phyloP scores from a whole-genome alignment of 2,329 filamentous ascomycete species.

The Parascedosporium putredinis region DNA sequence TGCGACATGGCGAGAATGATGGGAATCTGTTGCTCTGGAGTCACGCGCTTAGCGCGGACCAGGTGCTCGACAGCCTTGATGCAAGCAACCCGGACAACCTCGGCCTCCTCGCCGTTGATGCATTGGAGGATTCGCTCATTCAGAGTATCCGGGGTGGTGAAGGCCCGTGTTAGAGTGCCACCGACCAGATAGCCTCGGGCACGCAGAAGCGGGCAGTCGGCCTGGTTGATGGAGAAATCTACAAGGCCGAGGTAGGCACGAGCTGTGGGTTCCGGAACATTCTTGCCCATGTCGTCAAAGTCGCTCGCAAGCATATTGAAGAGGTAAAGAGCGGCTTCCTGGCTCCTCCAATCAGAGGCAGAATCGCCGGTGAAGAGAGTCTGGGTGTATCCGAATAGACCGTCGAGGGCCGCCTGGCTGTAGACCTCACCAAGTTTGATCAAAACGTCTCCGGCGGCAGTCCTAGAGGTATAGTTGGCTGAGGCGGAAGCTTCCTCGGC shows the following conservation, averaged over 20 bases:
- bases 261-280: constrained; percentile 58
- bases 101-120: constrained; percentile 65
- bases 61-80: constrained; percentile 73
- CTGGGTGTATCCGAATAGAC: constrained; percentile 67
- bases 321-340: constrained; percentile 76
- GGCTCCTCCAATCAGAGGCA: constrained; percentile 44
- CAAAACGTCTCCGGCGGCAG: constrained; percentile 81
- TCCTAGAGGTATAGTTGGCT: constrained; percentile 90
- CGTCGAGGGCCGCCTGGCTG: constrained; percentile 62
- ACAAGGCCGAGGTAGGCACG: constrained; percentile 72
- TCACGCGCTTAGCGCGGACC: constrained; percentile 41
- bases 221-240: constrained; percentile 60
- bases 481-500: constrained; percentile 92
- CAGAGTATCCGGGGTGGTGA: constrained; percentile 51
- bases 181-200: constrained; percentile 82
- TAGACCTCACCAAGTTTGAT: constrained; percentile 93
- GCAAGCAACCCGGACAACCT: constrained; percentile 86
- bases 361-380: constrained; percentile 53
- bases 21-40: constrained; percentile 45
- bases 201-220: constrained; percentile 65
- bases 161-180: constrained; percentile 64
- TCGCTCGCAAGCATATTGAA: constrained; percentile 77
- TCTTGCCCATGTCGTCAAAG: constrained; percentile 66
- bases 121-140: constrained; percentile 65
- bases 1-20: constrained; percentile 54